A percentile compares a stretch with the other conserved stretches of the same genome.
Conservation (phyloP, 2,329 filamentous ascomycete genomes). For the Beauveria asiatica region DNA sequence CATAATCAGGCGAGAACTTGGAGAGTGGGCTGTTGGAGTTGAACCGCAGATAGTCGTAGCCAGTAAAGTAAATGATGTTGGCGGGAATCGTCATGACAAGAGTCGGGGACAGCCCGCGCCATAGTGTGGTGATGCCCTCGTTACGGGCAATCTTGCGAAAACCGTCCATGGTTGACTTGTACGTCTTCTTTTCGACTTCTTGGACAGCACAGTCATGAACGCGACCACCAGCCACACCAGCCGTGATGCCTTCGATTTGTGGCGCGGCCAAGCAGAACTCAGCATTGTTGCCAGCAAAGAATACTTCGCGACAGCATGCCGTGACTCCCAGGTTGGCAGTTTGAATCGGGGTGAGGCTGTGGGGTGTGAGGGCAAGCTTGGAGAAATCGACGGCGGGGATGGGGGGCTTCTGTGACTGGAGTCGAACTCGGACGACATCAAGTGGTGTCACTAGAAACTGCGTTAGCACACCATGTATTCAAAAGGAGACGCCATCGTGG, state of each 20-base stretch:
- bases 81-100: constrained; percentile 87
- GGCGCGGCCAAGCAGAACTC: constrained; percentile 71
- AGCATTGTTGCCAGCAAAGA: constrained; percentile 82
- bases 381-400: constrained; percentile 44
- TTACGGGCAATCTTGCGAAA: constrained; percentile 90
- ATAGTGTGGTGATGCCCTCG: constrained; percentile 78
- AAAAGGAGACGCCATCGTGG: not conserved
- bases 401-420: constrained; percentile 68
- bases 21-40: constrained; percentile 65
- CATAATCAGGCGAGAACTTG: constrained; percentile 56
- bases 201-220: constrained; percentile 78
- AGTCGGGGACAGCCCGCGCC: constrained; percentile 90
- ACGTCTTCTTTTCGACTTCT: constrained; percentile 72
- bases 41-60: constrained; percentile 88
- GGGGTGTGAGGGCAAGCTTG: constrained; percentile 45
- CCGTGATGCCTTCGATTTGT: constrained; percentile 38
- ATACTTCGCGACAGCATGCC: constrained; percentile 92
- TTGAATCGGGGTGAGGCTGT: constrained; percentile 61
- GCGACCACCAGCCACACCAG: constrained; percentile 39
- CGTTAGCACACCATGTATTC: not conserved
- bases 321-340: constrained; percentile 80
- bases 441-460: constrained; percentile 69
- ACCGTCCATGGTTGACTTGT: constrained; percentile 86
- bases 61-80: constrained; percentile 98
- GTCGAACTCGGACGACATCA: constrained; percentile 89